These are phyloP conservation scores for Vaccinium myrtillus DNA, from an alignment of 148 eudicot genomes.

Conservation along the genomic window DNA sequence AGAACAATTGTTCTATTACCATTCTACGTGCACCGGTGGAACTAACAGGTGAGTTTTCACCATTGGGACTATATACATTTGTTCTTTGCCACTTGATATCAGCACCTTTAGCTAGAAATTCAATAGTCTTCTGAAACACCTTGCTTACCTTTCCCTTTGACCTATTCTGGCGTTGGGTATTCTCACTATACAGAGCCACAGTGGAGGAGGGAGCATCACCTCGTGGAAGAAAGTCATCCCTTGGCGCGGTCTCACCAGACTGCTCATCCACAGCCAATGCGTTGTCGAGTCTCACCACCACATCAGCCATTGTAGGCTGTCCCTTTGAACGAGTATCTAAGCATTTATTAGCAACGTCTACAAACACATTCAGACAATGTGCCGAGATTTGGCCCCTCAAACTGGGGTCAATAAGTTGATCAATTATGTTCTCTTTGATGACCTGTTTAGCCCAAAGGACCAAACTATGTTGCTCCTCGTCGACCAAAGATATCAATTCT, in stretches of 20 bases:
- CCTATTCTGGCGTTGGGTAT: not conserved
- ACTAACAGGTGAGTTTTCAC: not conserved
- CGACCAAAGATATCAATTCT: not conserved
- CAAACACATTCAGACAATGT: not conserved
- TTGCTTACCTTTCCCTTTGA: not conserved
- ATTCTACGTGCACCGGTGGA: not conserved
- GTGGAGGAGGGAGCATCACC: not conserved
- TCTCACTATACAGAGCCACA: not conserved
- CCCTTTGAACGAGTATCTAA: not conserved
- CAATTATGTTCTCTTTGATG: not conserved
- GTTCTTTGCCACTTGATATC: not conserved
- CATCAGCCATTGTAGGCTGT: constrained; percentile 4
- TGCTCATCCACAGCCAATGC: not conserved
- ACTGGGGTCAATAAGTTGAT: not conserved
- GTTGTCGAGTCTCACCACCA: not conserved
- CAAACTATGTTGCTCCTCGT: not conserved
- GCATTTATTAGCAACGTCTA: not conserved
- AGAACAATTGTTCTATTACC: constrained; percentile 20
- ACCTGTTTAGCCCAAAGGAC: not conserved
- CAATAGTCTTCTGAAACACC: not conserved
- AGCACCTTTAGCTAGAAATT: not conserved
- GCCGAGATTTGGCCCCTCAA: constrained; percentile 9
- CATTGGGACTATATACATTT: not conserved
- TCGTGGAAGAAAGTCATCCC: not conserved
- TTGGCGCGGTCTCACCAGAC: not conserved